A percentile compares a stretch with the other conserved stretches of the same genome.
Evolutionary conservation across 1,139 yeast species (phyloP).

Genomic region (Diutina rugosa): DNA sequence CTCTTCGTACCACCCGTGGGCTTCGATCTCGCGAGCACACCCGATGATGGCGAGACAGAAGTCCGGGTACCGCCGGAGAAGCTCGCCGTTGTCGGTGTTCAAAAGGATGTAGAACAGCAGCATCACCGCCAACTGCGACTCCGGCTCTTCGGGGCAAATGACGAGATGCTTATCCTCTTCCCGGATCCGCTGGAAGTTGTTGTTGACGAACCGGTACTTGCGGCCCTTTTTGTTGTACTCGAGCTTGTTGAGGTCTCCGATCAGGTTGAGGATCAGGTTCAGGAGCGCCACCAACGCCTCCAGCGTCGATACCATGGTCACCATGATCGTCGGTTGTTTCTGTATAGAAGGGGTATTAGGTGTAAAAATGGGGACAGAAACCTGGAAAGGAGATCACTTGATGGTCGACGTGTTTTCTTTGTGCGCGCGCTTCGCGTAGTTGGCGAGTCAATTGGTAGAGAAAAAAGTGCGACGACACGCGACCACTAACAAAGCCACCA

Average conservation of each 20-base stretch:
- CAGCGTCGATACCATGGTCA: conserved; percentile 3
- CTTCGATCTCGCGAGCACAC: conserved; percentile 36
- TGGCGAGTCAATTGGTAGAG: too few relatives aligned
- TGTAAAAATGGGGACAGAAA: neutral
- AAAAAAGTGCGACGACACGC: too few relatives aligned
- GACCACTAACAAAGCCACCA: too few relatives aligned
- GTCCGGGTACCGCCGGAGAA: conserved; percentile 23
- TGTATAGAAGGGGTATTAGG: neutral
- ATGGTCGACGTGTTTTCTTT: too few relatives aligned
- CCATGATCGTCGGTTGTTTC: neutral
- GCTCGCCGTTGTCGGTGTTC: conserved; percentile 20
- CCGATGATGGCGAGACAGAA: conserved; percentile 38
- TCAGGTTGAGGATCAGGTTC: conserved; percentile 11
- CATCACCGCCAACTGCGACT: conserved; percentile 22
- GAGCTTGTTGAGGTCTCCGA: conserved; percentile 20
- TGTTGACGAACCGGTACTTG: conserved; percentile 36
- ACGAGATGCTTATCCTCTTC: conserved; percentile 40
- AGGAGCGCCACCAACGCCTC: conserved; percentile 12
- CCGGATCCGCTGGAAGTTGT: conserved; percentile 34
- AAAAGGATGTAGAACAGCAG: conserved; percentile 32
- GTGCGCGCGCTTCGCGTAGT: too few relatives aligned
- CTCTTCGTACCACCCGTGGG: conserved; percentile 36
- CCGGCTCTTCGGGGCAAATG: conserved; percentile 23
- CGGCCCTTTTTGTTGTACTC: conserved; percentile 39
- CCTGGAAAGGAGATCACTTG: neutral